These are phyloP conservation scores for Botrytis medusae DNA, from an alignment of 2,329 filamentous ascomycete species.

Conservation along the genomic window DNA sequence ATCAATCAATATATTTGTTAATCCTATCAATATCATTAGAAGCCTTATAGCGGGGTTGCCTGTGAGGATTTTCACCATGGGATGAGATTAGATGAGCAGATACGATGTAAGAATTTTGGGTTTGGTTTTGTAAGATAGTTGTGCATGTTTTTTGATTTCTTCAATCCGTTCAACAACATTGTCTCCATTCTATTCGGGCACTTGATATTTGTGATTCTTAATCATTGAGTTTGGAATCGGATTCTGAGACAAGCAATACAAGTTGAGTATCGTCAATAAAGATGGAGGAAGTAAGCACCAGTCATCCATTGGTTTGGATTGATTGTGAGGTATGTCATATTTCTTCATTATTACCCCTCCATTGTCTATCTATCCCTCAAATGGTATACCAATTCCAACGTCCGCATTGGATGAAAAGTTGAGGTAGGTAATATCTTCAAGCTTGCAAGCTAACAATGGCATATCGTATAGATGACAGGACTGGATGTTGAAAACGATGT, in stretches of 20 bases:
- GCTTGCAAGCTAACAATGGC: slow-evolving; percentile 21
- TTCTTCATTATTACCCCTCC: not conserved
- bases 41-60: not conserved
- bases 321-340: slow-evolving; percentile 21
- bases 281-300: slow-evolving; percentile 22
- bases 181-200: too few relatives aligned
- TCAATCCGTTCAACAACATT: not conserved
- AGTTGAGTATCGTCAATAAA: not conserved
- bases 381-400: not conserved
- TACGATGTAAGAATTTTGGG: not conserved
- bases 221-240: not conserved
- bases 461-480: slow-evolving; percentile 80
- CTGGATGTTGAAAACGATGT: slow-evolving; percentile 75
- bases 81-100: slow-evolving; percentile 8
- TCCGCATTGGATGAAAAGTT: not conserved
- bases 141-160: not conserved
- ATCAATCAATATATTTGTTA: not conserved
- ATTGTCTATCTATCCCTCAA: not conserved
- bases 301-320: slow-evolving; percentile 26
- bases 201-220: not conserved
- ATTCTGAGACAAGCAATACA: too few relatives aligned
- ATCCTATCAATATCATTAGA: not conserved
- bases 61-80: not conserved
- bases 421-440: not conserved
- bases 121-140: not conserved